Conservation (phyloP, 768 basidiomycete species). For the Suillus occidentalis region DNA sequence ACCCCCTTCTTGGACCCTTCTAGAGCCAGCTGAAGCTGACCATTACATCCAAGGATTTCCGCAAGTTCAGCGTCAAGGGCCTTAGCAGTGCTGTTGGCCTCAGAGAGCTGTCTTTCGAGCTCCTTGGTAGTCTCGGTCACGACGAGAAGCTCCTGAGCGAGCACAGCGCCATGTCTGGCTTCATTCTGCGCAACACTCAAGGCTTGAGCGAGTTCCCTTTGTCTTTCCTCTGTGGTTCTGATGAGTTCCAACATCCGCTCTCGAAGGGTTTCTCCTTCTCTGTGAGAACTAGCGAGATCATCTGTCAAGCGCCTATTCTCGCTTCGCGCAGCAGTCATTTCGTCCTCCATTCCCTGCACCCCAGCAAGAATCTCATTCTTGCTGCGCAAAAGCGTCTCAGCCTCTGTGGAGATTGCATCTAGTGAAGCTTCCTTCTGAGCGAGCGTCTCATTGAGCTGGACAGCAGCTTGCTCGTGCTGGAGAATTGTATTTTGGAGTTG, state of each 20-base stretch:
- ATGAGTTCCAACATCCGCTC: constrained; percentile 9
- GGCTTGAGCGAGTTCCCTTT: constrained; percentile 2
- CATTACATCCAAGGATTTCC: not conserved
- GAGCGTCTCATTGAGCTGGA: constrained; percentile 15
- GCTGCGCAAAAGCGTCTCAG: constrained; percentile 22
- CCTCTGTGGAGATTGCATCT: constrained; percentile 26
- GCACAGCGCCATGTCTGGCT: not conserved
- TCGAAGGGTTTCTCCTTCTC: constrained; percentile 11
- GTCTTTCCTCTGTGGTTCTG: constrained; percentile 12
- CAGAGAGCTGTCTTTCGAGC: not conserved
- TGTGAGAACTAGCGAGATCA: constrained; percentile 17
- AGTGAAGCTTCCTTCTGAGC: constrained; percentile 19
- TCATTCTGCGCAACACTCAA: not conserved
- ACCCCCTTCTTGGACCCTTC: not conserved
- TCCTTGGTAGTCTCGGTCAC: not conserved
- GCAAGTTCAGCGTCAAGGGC: not conserved
- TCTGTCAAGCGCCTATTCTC: constrained; percentile 4
- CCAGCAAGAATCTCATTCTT: constrained; percentile 7
- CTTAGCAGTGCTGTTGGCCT: not conserved
- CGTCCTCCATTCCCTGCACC: not conserved
- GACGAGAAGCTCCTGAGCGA: not conserved
- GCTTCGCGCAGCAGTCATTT: not conserved
- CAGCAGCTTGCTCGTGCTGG: not conserved
- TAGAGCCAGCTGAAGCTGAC: not conserved
- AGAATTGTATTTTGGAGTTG: not conserved